Percentiles rank a stretch among this genome's conserved stretches.
phyloP scores from a whole-genome alignment of 805 yeast genomes.

The Teunomyces cretensis region DNA sequence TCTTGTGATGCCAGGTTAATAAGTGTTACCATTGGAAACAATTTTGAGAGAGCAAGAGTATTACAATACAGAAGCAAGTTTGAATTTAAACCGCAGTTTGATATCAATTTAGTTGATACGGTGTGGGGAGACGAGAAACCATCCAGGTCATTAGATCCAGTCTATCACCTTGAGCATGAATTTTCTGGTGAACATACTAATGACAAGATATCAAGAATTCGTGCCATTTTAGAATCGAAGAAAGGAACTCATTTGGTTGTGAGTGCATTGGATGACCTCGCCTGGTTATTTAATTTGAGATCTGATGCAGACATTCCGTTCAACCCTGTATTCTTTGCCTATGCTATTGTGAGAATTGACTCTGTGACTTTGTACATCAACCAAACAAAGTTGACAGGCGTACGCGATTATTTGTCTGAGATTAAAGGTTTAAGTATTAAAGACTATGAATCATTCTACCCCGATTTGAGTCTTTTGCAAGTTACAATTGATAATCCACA shows the following conservation, averaged over 20 bases:
- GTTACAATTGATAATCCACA: conserved; percentile 16
- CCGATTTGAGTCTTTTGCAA: conserved; percentile 41
- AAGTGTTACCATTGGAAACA: conserved; percentile 47
- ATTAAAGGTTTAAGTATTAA: conserved; percentile 38
- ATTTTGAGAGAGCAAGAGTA: conserved; percentile 28
- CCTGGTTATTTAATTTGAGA: conserved; percentile 87
- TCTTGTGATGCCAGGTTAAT: conserved; percentile 85
- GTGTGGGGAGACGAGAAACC: conserved; percentile 42
- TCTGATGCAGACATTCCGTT: conserved; percentile 74
- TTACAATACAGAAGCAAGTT: conserved; percentile 19
- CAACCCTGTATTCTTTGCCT: conserved; percentile 84
- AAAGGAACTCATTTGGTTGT: conserved; percentile 46
- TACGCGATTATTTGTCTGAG: conserved; percentile 21
- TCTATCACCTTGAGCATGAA: conserved; percentile 28
- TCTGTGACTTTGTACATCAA: conserved; percentile 56
- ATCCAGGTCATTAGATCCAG: conserved; percentile 29
- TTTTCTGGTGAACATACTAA: conserved; percentile 35
- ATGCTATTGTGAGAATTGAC: conserved; percentile 38
- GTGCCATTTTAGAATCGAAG: conserved; percentile 27
- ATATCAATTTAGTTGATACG: conserved; percentile 34
- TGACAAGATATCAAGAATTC: conserved; percentile 28
- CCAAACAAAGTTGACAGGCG: conserved; percentile 37
- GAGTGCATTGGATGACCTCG: conserved; percentile 82
- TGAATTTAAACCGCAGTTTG: conserved; percentile 29
- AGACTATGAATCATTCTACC: conserved; percentile 60